Evolutionary conservation across 202 grass and related monocot species (phyloP), one percentile per base, ranked within the genome.

Genomic region (Dendrocalamus latiflorus): DNA sequence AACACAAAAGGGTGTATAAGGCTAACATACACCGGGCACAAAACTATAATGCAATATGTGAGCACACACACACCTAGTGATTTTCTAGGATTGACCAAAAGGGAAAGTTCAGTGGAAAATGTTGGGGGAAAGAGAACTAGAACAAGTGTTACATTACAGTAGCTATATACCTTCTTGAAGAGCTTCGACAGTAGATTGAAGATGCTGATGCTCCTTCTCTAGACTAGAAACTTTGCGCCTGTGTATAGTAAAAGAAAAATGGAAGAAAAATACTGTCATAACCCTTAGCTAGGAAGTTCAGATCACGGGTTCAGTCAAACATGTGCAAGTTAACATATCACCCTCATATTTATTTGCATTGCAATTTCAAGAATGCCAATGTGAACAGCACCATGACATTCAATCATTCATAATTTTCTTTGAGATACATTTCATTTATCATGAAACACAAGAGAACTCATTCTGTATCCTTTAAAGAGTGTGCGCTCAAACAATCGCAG

Each of bases 131-230:
- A 34, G 65, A 65, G 76, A 66, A 18, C 8, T 25, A 36, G 48
- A 65, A 62, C 28, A 48, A 68, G 59, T 56, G 21, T 15, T 48
- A 51, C 26, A 41, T 74, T 64, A 43, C 9, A 70, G 81, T 42
- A 80, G 20, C 30, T 47, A 76, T 60, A 42, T 80, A 94, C 93
- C 97, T 99, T 96, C 97, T 92, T 96, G 93, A 73, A 99, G 82
- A 85, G 91, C 97, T 78, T 96, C 88, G 66, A 96, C 85, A 63
- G 93, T 92, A 75, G 91, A 96, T 72, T 99, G 93, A 75, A 99
- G 94, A 96, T 99, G 93, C 25, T 96, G 89, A 49, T 81, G 86
- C 72, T 99, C 93, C 86, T 90, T 99, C 79, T 96, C 97, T 61
- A 99, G 65, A 82, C 90, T 80, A 38, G 93, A 99, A 70, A 94